phyloP scores from a whole-genome alignment of 1,284 basidiomycete species.

The Ceratobasidium sp. region DNA sequence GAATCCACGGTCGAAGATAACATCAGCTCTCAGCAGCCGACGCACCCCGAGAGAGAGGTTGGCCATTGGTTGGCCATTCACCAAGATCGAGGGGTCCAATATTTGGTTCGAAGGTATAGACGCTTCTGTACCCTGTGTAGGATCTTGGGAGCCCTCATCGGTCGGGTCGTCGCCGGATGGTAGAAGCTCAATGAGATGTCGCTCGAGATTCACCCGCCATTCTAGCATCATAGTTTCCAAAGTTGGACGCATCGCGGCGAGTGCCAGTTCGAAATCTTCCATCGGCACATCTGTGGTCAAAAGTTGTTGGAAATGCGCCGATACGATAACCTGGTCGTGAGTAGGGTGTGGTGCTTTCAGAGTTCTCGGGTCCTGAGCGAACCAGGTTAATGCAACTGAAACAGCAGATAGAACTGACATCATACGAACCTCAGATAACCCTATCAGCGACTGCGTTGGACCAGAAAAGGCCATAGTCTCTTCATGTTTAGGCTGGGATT shows the following conservation, averaged over 20 bases:
- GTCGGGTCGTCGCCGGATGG: not conserved
- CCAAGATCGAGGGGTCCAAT: too few relatives aligned
- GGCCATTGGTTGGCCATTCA: not conserved
- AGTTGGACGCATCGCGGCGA: not conserved
- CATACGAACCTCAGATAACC: not conserved
- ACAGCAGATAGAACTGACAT: not conserved
- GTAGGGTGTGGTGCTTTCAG: not conserved
- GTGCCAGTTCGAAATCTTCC: not conserved
- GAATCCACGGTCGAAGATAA: not conserved
- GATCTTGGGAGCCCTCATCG: too few relatives aligned
- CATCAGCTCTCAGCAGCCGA: constrained; percentile 12
- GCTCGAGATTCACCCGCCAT: not conserved
- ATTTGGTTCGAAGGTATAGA: not conserved
- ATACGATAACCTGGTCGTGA: not conserved
- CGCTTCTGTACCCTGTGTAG: not conserved
- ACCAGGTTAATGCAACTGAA: not conserved
- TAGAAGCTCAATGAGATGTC: not conserved
- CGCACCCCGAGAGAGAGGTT: not conserved
- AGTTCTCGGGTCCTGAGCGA: not conserved
- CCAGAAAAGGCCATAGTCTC: too few relatives aligned
- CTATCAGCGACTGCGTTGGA: not conserved
- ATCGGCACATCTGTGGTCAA: not conserved
- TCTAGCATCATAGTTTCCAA: not conserved
- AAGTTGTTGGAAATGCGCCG: not conserved
- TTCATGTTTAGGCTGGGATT: not conserved